Conservation (phyloP, 352 stramenopile species). For the Blastocystis sp. region DNA sequence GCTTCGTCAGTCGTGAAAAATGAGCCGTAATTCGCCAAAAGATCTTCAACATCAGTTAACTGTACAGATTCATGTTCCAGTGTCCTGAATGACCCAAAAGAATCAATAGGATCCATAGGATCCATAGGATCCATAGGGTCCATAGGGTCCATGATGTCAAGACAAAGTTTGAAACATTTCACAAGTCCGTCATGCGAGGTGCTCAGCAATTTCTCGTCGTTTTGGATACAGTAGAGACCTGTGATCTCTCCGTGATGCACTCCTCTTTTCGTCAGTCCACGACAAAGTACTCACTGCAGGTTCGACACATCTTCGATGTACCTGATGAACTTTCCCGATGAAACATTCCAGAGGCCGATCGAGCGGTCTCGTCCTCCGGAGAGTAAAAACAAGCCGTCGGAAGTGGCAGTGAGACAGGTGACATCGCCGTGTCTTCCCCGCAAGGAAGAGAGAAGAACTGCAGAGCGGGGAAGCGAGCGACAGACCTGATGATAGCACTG, state of each 20-base stretch:
- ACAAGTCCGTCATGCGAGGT: neutral
- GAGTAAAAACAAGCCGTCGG: neutral
- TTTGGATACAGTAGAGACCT: neutral
- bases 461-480: neutral
- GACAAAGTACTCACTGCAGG: neutral
- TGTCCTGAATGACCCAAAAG: neutral
- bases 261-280: neutral
- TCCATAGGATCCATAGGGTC: neutral
- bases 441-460: neutral
- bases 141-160: neutral
- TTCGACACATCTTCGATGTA: neutral
- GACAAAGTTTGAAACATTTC: neutral
- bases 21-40: too few relatives aligned
- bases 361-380: neutral
- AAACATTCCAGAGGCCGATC: neutral
- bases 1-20: neutral
- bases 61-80: neutral
- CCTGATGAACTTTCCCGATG: neutral
- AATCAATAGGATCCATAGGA: neutral
- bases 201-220: neutral
- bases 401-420: neutral
- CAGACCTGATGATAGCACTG: neutral
- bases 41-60: too few relatives aligned
- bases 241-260: neutral
- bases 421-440: neutral